A percentile compares a stretch with the other conserved stretches of the same genome.
phyloP scores from a whole-genome alignment of 176 grass and related monocot genomes.

The Oryza brachyantha region DNA sequence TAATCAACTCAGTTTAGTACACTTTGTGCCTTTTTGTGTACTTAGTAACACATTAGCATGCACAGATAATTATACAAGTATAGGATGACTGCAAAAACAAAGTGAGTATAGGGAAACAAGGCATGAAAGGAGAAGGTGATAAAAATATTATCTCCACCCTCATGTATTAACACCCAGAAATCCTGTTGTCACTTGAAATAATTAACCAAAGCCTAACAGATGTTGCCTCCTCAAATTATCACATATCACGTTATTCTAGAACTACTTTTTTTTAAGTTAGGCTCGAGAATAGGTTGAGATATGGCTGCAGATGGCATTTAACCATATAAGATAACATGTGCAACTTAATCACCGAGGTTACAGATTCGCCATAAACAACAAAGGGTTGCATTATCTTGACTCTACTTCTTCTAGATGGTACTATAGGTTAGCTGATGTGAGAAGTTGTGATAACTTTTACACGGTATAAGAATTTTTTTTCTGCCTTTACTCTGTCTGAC shows the following conservation, averaged over 20 bases:
- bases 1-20: conserved; percentile 24
- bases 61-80: background rate
- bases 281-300: conserved; percentile 18
- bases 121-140: conserved; percentile 22
- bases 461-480: background rate
- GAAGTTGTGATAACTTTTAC: conserved; percentile 8
- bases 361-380: conserved; percentile 8
- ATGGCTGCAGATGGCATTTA: conserved; percentile 19
- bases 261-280: conserved; percentile 4
- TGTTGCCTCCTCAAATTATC: conserved; percentile 24
- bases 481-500: conserved; percentile 16
- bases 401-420: conserved; percentile 32
- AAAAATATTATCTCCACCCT: conserved; percentile 28
- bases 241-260: conserved; percentile 23
- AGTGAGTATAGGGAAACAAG: background rate
- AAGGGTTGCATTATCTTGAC: conserved; percentile 14
- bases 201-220: conserved; percentile 19
- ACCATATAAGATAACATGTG: conserved; percentile 19
- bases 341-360: conserved; percentile 11
- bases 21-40: background rate
- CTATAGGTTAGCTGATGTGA: conserved; percentile 25
- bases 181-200: conserved; percentile 30
- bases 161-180: conserved; percentile 8
- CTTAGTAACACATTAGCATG: conserved; percentile 19
- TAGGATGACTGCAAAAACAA: conserved; percentile 15